Base-by-base conservation (phyloP, 1,139 yeast genomes). In the Nematodospora anomalae region DNA sequence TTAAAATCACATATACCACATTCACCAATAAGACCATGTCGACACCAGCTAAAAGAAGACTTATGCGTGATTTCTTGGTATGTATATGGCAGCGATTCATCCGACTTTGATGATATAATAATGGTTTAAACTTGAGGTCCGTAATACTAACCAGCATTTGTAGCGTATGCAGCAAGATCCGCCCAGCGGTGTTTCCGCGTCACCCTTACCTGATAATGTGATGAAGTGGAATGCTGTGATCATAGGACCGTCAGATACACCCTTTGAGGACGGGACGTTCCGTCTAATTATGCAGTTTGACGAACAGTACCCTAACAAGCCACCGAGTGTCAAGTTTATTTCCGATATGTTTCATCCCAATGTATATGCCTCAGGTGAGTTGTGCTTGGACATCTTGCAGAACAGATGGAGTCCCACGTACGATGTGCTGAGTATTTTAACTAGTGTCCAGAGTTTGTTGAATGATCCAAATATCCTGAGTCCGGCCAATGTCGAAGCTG, bases 391-490 rank as follows among this genome's bases (percentile, higher is more conserved):
- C 64, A 92, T 92, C 49, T 71, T 92, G 47, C 98, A 92, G 57
- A 94, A 92, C 65, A 74, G 97, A 56, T 92, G 99, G 99, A 85
- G 96, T 15, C 99, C 99, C 11, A 94, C 98, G 0, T 94, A 92
- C 57, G 98, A 94, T 56, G 99, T 92, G 28, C 90, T 96, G n/a
- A 89, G 96, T 20, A 92, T 92, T 38, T 70, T 92, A 50, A 92
- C 98, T 1, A 86, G 96, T 26, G 76, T 84, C 40, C 94, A 83
- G 58, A 82, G 94, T 43, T 74, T 92, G 44, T 70, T 92, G 49
- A 92, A 92, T 59, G 99, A 92, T 58, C 99, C 99, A 8, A 92
- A 92, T 60, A 94, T 92, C 38, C 81, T 89, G 39, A 86, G 96
- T 18, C 99, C 99, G 3, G 99, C 99, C 1, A 94, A 92, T 53